Evolutionary conservation across 225 moss, liverwort and hornwort species (phyloP).

Genomic region (Physcomitrium patens): DNA sequence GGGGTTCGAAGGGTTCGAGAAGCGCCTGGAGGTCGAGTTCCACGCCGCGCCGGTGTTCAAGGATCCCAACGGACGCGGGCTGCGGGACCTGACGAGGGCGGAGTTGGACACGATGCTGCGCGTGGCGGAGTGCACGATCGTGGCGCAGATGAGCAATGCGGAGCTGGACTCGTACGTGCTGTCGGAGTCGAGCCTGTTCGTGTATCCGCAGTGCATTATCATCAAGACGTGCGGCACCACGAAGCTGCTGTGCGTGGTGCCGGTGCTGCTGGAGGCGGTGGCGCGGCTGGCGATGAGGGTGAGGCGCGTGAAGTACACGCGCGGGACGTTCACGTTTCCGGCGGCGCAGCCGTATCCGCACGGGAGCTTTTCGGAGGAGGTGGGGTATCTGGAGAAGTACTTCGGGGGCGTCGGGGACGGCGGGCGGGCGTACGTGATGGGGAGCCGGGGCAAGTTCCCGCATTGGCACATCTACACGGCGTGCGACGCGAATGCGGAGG

Average conservation of each 20-base stretch:
- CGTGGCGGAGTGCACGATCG: conserved; percentile 70
- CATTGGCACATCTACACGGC: no score
- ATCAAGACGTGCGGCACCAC: conserved; percentile 73
- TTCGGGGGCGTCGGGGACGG: conserved; percentile 52
- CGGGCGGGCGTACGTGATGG: no score
- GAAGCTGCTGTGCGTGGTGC: conserved; percentile 52
- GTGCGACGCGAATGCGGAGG: no score
- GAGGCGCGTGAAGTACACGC: conserved; percentile 56
- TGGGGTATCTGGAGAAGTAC: conserved; percentile 55
- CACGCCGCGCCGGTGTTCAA: conserved; percentile 53
- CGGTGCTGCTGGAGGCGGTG: conserved; percentile 42
- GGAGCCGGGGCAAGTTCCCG: no score
- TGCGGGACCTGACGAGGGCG: conserved; percentile 49
- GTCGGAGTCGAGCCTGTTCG: conserved; percentile 69
- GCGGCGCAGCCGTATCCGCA: conserved; percentile 62
- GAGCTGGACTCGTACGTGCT: conserved; percentile 67
- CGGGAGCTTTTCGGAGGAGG: conserved; percentile 65
- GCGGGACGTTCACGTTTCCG: conserved; percentile 74
- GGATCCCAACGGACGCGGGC: conserved; percentile 55
- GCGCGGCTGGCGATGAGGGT: conserved; percentile 38
- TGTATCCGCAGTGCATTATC: conserved; percentile 48
- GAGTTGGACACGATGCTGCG: conserved; percentile 56
- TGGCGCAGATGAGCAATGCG: conserved; percentile 51
- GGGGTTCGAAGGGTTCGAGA: conserved; percentile 78
- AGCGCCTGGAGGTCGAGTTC: conserved; percentile 66